Conservation (phyloP, 257 asterid species). For the Misopates orontium region DNA sequence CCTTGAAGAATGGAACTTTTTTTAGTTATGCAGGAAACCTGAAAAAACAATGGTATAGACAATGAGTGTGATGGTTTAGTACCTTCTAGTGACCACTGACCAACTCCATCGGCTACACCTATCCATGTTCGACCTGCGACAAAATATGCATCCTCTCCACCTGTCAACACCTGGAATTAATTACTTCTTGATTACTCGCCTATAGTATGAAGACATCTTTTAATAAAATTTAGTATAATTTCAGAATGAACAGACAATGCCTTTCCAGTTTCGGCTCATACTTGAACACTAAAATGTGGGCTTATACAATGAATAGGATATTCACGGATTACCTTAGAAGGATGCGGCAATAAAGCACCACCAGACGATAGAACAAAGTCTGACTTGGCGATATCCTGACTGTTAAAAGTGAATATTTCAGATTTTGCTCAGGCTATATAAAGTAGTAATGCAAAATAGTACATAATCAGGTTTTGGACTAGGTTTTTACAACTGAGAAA, state of each 20-base stretch:
- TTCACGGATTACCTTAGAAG: slow-evolving; percentile 66
- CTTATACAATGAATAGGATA: slow-evolving; percentile 5
- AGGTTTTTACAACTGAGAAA: background rate
- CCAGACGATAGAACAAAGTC: slow-evolving; percentile 64
- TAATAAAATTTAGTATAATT: background rate
- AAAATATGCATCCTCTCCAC: slow-evolving; percentile 96
- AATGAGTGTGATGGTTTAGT: slow-evolving; percentile 18
- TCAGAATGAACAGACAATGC: background rate
- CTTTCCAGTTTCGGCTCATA: background rate
- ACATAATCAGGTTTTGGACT: slow-evolving; percentile 8
- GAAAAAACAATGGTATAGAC: background rate
- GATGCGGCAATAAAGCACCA: slow-evolving; percentile 75
- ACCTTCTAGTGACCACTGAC: slow-evolving; percentile 88
- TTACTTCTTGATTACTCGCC: slow-evolving; percentile 51
- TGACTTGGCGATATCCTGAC: slow-evolving; percentile 42
- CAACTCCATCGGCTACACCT: slow-evolving; percentile 90
- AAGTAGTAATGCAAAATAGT: slow-evolving; percentile 9
- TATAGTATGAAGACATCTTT: slow-evolving; percentile 21
- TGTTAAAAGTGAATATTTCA: slow-evolving; percentile 35
- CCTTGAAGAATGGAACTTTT: background rate
- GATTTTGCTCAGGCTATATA: slow-evolving; percentile 1
- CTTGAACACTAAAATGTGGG: slow-evolving; percentile 3
- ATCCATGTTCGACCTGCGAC: slow-evolving; percentile 67
- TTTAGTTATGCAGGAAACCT: background rate
- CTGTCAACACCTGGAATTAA: slow-evolving; percentile 90